Base-by-base conservation (phyloP, 129 eudicot species). In the Escallonia herrerae region DNA sequence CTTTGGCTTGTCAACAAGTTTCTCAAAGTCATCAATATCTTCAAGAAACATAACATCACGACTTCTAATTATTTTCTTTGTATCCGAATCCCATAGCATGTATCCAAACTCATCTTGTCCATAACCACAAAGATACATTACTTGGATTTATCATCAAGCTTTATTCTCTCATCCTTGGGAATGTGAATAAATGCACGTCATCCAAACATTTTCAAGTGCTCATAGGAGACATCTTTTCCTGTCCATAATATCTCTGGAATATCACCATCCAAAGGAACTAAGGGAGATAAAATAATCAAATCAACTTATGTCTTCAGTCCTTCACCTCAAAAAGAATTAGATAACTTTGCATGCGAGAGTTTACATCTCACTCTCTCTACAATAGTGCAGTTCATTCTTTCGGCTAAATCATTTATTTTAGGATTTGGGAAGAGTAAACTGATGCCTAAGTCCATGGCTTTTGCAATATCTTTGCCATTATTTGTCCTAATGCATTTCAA, bases 161-260 rank as follows among this genome's bases (percentile, higher is more conserved):
- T 60, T 0, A 15, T 39, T n/a, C 64, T 60, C 3, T 60, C 37
- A 60, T 40, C 66, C 14, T 43, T 66, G 12, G 60, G 60, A 13
- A 67, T 51, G 15, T 67, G 72, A 7, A 67, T 43, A 56, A 49
- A 67, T 43, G 73, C 40, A 7, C 41, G 8, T 7, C 65, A 68
- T 8, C 65, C 46, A 58, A 68, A 68, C 4, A 68, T 65, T 5
- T 9, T 12, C 33, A 68, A 57, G 2, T 58, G 58, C 33, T 46
- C 8, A 15, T 68, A 68, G 15, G 65, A 68, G 43, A 43, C 58
- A 3, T 46, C 42, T 12, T 57, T 68, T 2, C 41, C 47, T 8
- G 7, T 41, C 63, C 53, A 67, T 40, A 67, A 63, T 7, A 7
- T 56, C 39, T 67, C 53, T 6, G 55, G 72, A 3, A 68, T 8